A percentile compares a stretch with the other conserved stretches of the same genome.
Evolutionary conservation across 148 eudicot genomes (phyloP).

Genomic region (Oxyria digyna): DNA sequence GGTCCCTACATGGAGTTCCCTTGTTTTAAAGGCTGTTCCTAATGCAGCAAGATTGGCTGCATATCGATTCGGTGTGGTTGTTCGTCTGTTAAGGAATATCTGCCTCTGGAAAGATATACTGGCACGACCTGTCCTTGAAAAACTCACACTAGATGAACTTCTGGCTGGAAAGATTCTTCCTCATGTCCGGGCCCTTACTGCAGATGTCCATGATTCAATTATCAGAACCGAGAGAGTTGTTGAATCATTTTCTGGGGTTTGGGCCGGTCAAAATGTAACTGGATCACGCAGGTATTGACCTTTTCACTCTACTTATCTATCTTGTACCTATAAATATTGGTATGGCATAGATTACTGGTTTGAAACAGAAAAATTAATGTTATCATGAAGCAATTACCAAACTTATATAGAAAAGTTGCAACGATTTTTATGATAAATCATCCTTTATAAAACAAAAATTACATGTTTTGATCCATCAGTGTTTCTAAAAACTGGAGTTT

Average conservation of each 20-base stretch:
- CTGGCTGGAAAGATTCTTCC: conserved; percentile 68
- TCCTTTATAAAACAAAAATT: neutral
- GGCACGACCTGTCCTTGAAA: conserved; percentile 62
- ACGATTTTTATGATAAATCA: neutral
- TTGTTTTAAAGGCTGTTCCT: conserved; percentile 75
- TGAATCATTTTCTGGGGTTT: conserved; percentile 65
- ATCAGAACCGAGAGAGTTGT: conserved; percentile 67
- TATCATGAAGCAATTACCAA: neutral
- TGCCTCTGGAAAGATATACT: conserved; percentile 82
- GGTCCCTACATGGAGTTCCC: conserved; percentile 87
- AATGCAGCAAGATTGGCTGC: conserved; percentile 78
- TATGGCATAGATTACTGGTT: neutral
- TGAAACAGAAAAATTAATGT: neutral
- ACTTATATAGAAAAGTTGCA: neutral
- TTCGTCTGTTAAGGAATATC: conserved; percentile 75
- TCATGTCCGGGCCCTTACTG: conserved; percentile 62
- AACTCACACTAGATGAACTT: conserved; percentile 73
- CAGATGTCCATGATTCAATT: conserved; percentile 75
- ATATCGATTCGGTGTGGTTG: conserved; percentile 73
- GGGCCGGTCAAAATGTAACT: conserved; percentile 62
- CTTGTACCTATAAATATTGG: neutral
- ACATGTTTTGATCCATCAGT: neutral
- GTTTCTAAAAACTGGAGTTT: neutral
- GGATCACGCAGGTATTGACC: conserved; percentile 50
- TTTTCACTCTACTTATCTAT: neutral